Conservation (phyloP, 2,329 filamentous ascomycete genomes). For the Plenodomus lindquistii region DNA sequence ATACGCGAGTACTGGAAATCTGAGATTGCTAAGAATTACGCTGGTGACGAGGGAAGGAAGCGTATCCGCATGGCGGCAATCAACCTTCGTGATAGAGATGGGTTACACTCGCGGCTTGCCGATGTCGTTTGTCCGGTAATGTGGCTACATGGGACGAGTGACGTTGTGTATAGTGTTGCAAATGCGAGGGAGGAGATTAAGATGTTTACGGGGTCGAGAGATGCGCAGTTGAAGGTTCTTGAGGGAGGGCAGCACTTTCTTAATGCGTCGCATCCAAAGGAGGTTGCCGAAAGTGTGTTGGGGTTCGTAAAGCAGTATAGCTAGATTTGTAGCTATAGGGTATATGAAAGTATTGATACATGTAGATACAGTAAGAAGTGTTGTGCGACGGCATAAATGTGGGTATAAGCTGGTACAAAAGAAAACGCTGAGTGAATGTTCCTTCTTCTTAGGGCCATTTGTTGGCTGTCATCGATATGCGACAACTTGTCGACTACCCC, state of each 20-base stretch:
- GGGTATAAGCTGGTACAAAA: background rate
- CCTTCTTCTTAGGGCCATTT: background rate
- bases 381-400: background rate
- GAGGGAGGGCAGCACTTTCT: constrained; percentile 57
- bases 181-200: constrained; percentile 55
- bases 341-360: background rate
- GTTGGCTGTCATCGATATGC: background rate
- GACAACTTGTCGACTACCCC: background rate
- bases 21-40: constrained; percentile 52
- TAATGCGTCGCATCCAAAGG: constrained; percentile 51
- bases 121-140: too few species aligned
- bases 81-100: constrained; percentile 54
- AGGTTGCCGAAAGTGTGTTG: constrained; percentile 44
- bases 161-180: too few species aligned
- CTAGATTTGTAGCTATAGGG: background rate
- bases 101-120: constrained; percentile 50
- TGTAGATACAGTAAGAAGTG: background rate
- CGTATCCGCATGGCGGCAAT: constrained; percentile 55
- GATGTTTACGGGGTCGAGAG: constrained; percentile 50
- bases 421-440: background rate
- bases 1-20: constrained; percentile 50
- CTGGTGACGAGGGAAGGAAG: constrained; percentile 54
- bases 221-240: constrained; percentile 50
- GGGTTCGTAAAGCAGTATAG: constrained; percentile 36
- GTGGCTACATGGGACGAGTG: too few species aligned